These are phyloP conservation scores for Puccinia novopanici DNA, from an alignment of 1,284 basidiomycete genomes.

Conservation along the genomic window DNA sequence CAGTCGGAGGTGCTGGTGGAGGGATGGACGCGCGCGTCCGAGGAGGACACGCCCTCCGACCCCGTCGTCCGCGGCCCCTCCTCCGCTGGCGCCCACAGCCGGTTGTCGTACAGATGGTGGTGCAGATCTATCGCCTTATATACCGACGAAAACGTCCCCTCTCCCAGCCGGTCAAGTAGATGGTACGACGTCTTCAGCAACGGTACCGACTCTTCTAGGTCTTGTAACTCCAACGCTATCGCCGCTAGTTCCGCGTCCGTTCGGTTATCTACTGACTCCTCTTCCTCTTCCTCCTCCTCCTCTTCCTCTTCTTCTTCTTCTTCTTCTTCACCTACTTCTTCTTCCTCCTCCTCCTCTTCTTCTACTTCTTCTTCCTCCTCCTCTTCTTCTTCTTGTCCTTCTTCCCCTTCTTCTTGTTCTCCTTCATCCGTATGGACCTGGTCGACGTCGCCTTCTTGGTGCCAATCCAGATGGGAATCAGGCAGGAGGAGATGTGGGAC, in stretches of 20 bases:
- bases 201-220: slow-evolving; percentile 65
- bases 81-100: slow-evolving; percentile 22
- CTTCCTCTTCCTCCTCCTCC: slow-evolving; percentile 60
- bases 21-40: slow-evolving; percentile 25
- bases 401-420: neutral
- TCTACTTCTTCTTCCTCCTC: slow-evolving; percentile 53
- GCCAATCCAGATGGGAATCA: too few species aligned
- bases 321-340: slow-evolving; percentile 52
- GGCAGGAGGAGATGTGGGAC: too few species aligned
- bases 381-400: neutral
- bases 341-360: slow-evolving; percentile 47
- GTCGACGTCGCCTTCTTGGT: too few species aligned
- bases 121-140: slow-evolving; percentile 92
- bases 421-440: neutral
- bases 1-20: slow-evolving; percentile 39
- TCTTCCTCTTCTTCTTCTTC: slow-evolving; percentile 57
- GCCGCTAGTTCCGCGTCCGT: slow-evolving; percentile 58
- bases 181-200: slow-evolving; percentile 71
- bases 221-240: slow-evolving; percentile 66
- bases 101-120: slow-evolving; percentile 60
- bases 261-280: slow-evolving; percentile 62
- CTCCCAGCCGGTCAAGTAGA: slow-evolving; percentile 86
- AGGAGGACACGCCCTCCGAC: neutral
- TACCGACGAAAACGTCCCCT: slow-evolving; percentile 94
- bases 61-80: neutral